Evolutionary conservation across 2,329 filamentous ascomycete genomes (phyloP).

Genomic region (Ophiocordyceps camponoti-saundersi): DNA sequence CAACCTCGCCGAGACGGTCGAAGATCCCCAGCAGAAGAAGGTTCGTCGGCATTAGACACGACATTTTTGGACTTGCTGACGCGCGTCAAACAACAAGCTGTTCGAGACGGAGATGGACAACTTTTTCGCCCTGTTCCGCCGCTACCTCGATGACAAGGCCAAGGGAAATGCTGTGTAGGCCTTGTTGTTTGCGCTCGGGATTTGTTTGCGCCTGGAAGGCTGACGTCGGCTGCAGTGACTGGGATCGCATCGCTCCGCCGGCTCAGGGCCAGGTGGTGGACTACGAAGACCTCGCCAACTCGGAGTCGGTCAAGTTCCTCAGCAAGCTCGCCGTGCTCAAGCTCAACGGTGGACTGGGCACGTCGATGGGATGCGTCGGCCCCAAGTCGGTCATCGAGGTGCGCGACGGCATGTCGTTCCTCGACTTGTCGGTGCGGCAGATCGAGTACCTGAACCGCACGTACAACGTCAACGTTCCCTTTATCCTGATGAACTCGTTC

Average conservation of each 20-base stretch:
- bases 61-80: no score
- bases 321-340: conserved; percentile 97
- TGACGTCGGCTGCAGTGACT: conserved; percentile 44
- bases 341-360: conserved; percentile 97
- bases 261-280: conserved; percentile 87
- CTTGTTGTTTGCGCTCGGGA: conserved; percentile 4
- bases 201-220: not conserved
- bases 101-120: conserved; percentile 99
- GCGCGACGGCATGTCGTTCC: conserved; percentile 99
- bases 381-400: conserved; percentile 99
- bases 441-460: conserved; percentile 99
- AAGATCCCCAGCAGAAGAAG: conserved; percentile 69
- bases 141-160: conserved; percentile 97
- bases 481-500: conserved; percentile 99
- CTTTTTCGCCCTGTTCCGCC: conserved; percentile 97
- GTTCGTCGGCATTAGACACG: conserved; percentile 31
- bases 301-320: conserved; percentile 82
- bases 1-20: conserved; percentile 75
- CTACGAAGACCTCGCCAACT: conserved; percentile 79
- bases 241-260: conserved; percentile 91
- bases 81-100: conserved; percentile 37
- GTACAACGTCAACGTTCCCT: conserved; percentile 91
- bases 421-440: conserved; percentile 95
- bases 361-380: conserved; percentile 97
- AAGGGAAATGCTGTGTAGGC: conserved; percentile 82